Evolutionary conservation across 352 stramenopile species (phyloP).

Genomic region (Globisporangium cederbergense): DNA sequence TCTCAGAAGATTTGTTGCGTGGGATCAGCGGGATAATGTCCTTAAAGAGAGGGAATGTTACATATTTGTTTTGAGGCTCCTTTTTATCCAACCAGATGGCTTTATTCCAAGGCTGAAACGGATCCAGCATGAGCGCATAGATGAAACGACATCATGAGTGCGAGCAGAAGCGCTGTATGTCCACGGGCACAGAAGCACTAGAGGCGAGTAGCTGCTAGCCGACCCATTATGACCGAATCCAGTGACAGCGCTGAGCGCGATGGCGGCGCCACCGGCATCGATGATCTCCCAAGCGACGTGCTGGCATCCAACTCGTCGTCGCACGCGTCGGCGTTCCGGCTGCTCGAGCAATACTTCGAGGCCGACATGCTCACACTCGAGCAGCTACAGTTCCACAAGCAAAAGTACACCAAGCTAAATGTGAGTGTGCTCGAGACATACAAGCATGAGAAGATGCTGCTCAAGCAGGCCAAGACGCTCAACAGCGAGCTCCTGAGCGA

Average conservation of each 20-base stretch:
- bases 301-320: slow-evolving; percentile 47
- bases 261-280: not conserved
- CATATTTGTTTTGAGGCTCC: too few species aligned
- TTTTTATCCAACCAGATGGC: too few species aligned
- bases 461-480: slow-evolving; percentile 79
- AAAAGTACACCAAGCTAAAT: slow-evolving; percentile 72
- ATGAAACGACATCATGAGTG: too few species aligned
- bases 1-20: too few species aligned
- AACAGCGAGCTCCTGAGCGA: slow-evolving; percentile 82
- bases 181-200: too few species aligned
- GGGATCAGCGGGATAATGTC: too few species aligned
- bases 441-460: slow-evolving; percentile 75
- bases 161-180: too few species aligned
- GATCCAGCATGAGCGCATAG: too few species aligned
- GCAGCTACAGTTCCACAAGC: slow-evolving; percentile 78
- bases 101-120: too few species aligned
- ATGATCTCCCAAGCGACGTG: slow-evolving; percentile 21
- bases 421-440: slow-evolving; percentile 72
- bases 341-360: slow-evolving; percentile 84
- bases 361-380: slow-evolving; percentile 79
- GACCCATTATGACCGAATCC: not conserved
- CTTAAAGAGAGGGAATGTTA: too few species aligned
- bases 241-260: not conserved
- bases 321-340: slow-evolving; percentile 62
- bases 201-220: too few species aligned